These are phyloP conservation scores for Asterionellopsis glacialis DNA, from an alignment of 108 stramenopile genomes.

Conservation along the genomic window DNA sequence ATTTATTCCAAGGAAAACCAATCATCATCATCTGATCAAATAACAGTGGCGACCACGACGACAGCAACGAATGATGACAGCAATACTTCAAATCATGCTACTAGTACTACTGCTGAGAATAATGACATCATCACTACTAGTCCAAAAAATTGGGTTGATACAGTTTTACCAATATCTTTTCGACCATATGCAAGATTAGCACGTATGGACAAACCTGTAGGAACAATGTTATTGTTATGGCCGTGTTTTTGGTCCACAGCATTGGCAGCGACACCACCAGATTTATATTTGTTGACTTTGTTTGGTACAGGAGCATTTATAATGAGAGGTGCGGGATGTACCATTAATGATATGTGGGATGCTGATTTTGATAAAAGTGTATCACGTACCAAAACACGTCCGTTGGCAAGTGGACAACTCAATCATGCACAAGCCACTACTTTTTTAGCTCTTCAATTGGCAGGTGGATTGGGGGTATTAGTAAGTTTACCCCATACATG, in stretches of 20 bases:
- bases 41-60: too few species aligned
- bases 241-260: slow-evolving; percentile 83
- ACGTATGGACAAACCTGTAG: slow-evolving; percentile 84
- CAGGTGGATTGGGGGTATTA: slow-evolving; percentile 83
- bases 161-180: slow-evolving; percentile 18
- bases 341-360: slow-evolving; percentile 99
- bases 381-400: slow-evolving; percentile 78
- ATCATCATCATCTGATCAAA: too few species aligned
- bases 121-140: too few species aligned
- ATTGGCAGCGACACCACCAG: slow-evolving; percentile 43
- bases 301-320: slow-evolving; percentile 85
- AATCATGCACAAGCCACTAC: slow-evolving; percentile 54
- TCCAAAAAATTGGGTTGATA: slow-evolving; percentile 29
- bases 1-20: too few species aligned
- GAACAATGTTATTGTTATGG: slow-evolving; percentile 80
- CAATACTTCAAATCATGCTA: too few species aligned
- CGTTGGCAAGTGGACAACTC: slow-evolving; percentile 82
- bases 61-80: too few species aligned
- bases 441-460: slow-evolving; percentile 86
- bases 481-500: slow-evolving; percentile 68
- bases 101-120: too few species aligned
- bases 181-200: slow-evolving; percentile 78
- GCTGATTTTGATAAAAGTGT: slow-evolving; percentile 85
- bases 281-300: slow-evolving; percentile 40
- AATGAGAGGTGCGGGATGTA: slow-evolving; percentile 97